Conservation (phyloP, 2,329 filamentous ascomycete species). For the Parastagonospora nodorum region DNA sequence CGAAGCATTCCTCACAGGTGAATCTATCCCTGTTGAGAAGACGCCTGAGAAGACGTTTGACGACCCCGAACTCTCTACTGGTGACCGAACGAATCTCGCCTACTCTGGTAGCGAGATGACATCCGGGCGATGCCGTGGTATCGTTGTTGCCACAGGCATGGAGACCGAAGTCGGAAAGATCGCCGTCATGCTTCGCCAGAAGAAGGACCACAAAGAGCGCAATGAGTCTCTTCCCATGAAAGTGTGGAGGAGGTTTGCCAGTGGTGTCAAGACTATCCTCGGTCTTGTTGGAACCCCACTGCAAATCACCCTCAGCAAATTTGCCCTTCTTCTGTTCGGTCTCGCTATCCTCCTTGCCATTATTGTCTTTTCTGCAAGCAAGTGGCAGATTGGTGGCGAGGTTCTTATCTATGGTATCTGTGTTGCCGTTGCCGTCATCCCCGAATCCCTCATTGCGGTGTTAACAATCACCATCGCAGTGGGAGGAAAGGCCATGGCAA, state of each 20-base stretch:
- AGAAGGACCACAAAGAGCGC: conserved; percentile 55
- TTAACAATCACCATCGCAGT: conserved; percentile 68
- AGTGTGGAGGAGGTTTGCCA: conserved; percentile 37
- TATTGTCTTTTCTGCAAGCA: conserved; percentile 69
- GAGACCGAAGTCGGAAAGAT: conserved; percentile 76
- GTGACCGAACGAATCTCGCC: conserved; percentile 72
- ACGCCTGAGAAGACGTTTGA: conserved; percentile 60
- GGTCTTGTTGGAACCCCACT: conserved; percentile 80
- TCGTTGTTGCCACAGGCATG: conserved; percentile 75
- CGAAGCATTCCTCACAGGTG: conserved; percentile 74
- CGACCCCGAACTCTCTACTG: conserved; percentile 57
- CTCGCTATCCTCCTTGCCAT: conserved; percentile 73
- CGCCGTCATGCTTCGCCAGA: conserved; percentile 68
- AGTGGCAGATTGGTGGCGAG: conserved; percentile 48
- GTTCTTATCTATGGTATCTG: conserved; percentile 56
- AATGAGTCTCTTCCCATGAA: conserved; percentile 54
- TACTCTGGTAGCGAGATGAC: conserved; percentile 76
- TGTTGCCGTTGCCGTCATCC: conserved; percentile 54
- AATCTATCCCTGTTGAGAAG: conserved; percentile 72
- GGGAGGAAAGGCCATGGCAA: conserved; percentile 49
- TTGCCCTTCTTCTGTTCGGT: conserved; percentile 79
- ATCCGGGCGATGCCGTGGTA: conserved; percentile 69
- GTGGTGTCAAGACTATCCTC: conserved; percentile 57
- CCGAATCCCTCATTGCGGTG: conserved; percentile 65
- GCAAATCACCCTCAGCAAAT: conserved; percentile 82